Percentiles rank a stretch among this genome's conserved stretches.
Conservation (phyloP, 1,284 basidiomycete genomes). For the Rhodotorula sp. region DNA sequence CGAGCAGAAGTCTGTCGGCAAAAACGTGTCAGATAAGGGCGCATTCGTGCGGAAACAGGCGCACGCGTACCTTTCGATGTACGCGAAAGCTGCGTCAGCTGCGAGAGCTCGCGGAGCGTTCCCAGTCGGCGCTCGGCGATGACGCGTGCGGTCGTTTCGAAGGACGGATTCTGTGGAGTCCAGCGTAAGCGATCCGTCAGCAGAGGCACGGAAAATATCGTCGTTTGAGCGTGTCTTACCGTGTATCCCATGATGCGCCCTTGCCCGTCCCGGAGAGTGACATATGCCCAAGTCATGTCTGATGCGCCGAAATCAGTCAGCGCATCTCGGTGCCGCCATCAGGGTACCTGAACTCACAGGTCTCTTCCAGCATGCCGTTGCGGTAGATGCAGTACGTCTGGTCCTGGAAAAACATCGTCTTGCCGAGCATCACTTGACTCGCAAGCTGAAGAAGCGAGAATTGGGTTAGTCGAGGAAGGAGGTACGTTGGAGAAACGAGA, state of each 20-base stretch:
- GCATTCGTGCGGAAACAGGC: constrained; percentile 31
- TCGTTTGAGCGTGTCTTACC: not conserved
- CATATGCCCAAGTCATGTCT: constrained; percentile 38
- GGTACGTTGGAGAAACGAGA: too few species aligned
- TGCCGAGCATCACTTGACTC: constrained; percentile 25
- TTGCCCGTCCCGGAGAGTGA: constrained; percentile 19
- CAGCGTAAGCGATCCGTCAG: not conserved
- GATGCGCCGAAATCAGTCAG: not conserved
- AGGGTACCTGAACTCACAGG: not conserved
- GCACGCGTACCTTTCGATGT: constrained; percentile 19
- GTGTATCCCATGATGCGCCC: constrained; percentile 29
- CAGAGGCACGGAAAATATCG: not conserved
- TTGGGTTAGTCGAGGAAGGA: not conserved
- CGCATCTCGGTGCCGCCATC: not conserved
- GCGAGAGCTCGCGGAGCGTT: constrained; percentile 38
- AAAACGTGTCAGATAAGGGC: constrained; percentile 19
- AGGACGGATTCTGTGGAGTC: constrained; percentile 19
- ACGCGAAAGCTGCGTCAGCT: constrained; percentile 29
- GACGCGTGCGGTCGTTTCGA: constrained; percentile 38
- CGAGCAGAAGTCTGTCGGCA: constrained; percentile 22
- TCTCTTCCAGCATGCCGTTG: constrained; percentile 32
- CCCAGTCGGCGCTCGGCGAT: constrained; percentile 36
- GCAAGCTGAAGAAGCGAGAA: constrained; percentile 11
- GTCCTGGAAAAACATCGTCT: constrained; percentile 27
- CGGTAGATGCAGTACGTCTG: constrained; percentile 18